Evolutionary conservation across 371 early-diverging fungal species (phyloP), one percentile per base, ranked within the genome.

Genomic region (Actinomucor elegans): DNA sequence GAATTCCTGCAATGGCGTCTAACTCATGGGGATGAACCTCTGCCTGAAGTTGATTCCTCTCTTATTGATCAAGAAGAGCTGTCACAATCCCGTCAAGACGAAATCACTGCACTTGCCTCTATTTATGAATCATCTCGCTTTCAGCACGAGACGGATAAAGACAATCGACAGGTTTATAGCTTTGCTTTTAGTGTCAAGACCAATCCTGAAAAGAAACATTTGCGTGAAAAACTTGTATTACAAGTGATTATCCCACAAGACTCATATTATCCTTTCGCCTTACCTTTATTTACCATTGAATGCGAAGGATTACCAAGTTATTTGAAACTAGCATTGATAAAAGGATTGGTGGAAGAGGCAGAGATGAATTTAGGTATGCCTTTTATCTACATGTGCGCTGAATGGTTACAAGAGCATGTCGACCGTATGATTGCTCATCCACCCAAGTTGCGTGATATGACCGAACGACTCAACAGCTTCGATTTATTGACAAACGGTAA

Each of bases 291-390:
- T 45, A 70, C 84, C 9, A 64, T 92, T 27, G 54, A 74, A 12
- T 83, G 88, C 51, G 79, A 75, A 6, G 59, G 54, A 14, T 59
- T 92, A 20, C 92, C 94, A 0, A 81, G 88, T 2, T 92, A 89
- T 59, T 73, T 92, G 18, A 80, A 86, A 26, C 71, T 90, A 24
- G 78, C 85, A 18, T 68, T 88, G 8, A 78, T 88, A 21, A 76
- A 80, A 48, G 77, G 72, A 18, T 57, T 92, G 0, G 70, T 83
- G 41, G 57, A 64, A 17, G 81, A 84, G 49, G 80, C 84, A 5
- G 72, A 70, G 31, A 50, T 63, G 11, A 58, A 71, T 32, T 29
- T 81, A 36, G 93, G 93, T 0, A 65, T 80, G 54, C 91, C 91
- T 0, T 82, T 91, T 66, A 65, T 92, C 1, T 89, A 77, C 32